These are phyloP conservation scores for Yarrowia porcina DNA, from an alignment of 805 yeast genomes.

Conservation along the genomic window DNA sequence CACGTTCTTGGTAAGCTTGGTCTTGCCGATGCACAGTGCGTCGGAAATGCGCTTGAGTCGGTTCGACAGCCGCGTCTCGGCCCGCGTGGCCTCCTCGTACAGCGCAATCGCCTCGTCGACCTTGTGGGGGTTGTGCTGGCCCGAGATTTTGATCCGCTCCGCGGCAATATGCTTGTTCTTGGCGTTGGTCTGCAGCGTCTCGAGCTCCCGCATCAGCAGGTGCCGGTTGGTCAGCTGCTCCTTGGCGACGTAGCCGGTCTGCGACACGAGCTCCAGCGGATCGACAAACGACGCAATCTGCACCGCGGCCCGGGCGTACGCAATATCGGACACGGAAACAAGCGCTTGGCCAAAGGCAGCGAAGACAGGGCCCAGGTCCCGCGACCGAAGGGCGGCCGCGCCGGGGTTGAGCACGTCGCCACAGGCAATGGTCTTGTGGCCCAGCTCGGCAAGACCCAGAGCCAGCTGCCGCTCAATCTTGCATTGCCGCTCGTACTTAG, in stretches of 20 bases:
- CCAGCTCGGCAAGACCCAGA: conserved; percentile 54
- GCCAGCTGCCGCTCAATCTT: conserved; percentile 49
- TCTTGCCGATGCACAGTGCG: conserved; percentile 75
- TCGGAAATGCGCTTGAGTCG: conserved; percentile 80
- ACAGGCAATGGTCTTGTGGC: conserved; percentile 37
- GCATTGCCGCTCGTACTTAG: conserved; percentile 56
- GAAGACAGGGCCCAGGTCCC: conserved; percentile 62
- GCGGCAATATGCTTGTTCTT: conserved; percentile 69
- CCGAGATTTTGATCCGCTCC: conserved; percentile 60
- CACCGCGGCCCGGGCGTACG: conserved; percentile 64
- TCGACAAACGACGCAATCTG: conserved; percentile 77
- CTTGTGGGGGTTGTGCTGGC: conserved; percentile 77
- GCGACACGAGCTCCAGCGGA: conserved; percentile 57
- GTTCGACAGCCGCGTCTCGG: conserved; percentile 70
- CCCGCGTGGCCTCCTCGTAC: conserved; percentile 70
- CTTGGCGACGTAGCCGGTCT: conserved; percentile 82
- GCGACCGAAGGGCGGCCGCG: conserved; percentile 33
- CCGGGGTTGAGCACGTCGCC: conserved; percentile 27
- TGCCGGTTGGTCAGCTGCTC: conserved; percentile 93
- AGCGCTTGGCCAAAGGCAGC: conserved; percentile 51
- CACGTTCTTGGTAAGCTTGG: conserved; percentile 56
- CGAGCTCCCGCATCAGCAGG: conserved; percentile 81
- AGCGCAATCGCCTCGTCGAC: conserved; percentile 86
- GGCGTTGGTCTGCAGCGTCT: conserved; percentile 73
- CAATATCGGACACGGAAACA: conserved; percentile 49